Evolutionary conservation across 768 basidiomycete genomes (phyloP), one percentile per base, ranked within the genome.

Genomic region (Tubosaeta sp.): DNA sequence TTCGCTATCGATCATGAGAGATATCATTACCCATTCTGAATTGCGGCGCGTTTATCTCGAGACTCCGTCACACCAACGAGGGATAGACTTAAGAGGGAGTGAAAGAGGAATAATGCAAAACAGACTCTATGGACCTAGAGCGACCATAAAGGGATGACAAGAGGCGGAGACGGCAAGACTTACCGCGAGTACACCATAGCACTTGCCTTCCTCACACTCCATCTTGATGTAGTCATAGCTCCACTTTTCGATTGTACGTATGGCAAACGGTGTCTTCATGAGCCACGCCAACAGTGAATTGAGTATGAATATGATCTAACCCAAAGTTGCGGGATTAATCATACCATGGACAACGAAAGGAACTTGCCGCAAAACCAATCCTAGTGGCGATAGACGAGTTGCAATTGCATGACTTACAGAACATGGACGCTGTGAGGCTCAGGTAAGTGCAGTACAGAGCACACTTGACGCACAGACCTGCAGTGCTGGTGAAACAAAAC

Each of bases 391-490:
- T 97, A 0, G 93, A 95, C 9, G 93, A 95, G 67, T 98, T 97
- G 74, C 97, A 99, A 67, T 98, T 98, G 72, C 95, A 99, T 31
- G 90, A 93, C 76, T 97, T 97, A 80, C 86, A 94, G 74, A 97
- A 91, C 82, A 95, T 93, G 33, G 91, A 93, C 4, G 95, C 94
- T 85, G 71, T 61, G 13, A 37, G 33, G 12, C 12, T 6, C 31
- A 31, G 3, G 46, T 56, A 45, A 59, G 52, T 27, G 33, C 0
- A 4, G 11, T 29, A 14, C 44, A 62, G 57, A 12, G 58, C n/a
- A 25, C 39, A 22, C 38, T 43, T 38, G 43, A 52, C n/a, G 39
- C 26, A 68, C 78, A 56, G 54, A 85, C 90, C 90, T 62, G 90
- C 89, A 41, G 84, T 90, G 35, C 88, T 91, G 8, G 90, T 91